phyloP scores from a whole-genome alignment of 106 monocot species.

The Phalaenopsis aphrodite region DNA sequence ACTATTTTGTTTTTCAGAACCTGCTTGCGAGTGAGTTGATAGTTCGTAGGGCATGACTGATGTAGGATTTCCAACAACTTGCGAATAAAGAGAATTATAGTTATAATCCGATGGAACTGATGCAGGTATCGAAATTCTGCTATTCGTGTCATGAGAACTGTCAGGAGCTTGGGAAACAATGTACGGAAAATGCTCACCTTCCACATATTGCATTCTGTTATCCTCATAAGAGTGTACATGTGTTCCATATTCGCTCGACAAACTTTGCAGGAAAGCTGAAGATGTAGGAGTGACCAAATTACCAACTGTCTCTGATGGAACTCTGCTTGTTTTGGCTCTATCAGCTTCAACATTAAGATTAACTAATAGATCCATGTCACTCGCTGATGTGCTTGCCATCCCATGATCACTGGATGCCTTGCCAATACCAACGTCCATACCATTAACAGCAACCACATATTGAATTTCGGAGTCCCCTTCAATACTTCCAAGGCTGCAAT shows the following conservation, averaged over 20 bases:
- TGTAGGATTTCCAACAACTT: constrained; percentile 21
- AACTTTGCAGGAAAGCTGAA: constrained; percentile 15
- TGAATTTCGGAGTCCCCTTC: constrained; percentile 61
- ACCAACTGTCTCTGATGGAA: constrained; percentile 10
- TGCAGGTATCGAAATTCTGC: constrained; percentile 29
- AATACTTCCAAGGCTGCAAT: constrained; percentile 40
- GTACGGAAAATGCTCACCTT: constrained; percentile 26
- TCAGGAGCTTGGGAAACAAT: constrained; percentile 20
- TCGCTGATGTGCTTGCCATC: constrained; percentile 30
- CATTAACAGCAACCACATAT: constrained; percentile 90
- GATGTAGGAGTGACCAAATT: constrained; percentile 16
- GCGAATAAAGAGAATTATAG: constrained; percentile 31
- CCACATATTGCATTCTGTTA: constrained; percentile 26
- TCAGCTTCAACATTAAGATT: constrained; percentile 47
- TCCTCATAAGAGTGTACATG: constrained; percentile 21
- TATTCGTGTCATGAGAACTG: constrained; percentile 20
- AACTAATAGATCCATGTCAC: constrained; percentile 60
- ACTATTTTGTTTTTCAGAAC: constrained; percentile 10
- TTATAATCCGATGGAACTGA: constrained; percentile 45
- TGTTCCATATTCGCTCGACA: constrained; percentile 27
- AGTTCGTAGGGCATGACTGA: constrained; percentile 14
- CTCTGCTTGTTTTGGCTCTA: constrained; percentile 15
- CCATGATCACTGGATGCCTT: constrained; percentile 46
- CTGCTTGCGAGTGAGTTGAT: constrained; percentile 20
- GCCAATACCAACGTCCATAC: constrained; percentile 45